phyloP scores from a whole-genome alignment of 306 rosid genomes.

The Corylus avellana region DNA sequence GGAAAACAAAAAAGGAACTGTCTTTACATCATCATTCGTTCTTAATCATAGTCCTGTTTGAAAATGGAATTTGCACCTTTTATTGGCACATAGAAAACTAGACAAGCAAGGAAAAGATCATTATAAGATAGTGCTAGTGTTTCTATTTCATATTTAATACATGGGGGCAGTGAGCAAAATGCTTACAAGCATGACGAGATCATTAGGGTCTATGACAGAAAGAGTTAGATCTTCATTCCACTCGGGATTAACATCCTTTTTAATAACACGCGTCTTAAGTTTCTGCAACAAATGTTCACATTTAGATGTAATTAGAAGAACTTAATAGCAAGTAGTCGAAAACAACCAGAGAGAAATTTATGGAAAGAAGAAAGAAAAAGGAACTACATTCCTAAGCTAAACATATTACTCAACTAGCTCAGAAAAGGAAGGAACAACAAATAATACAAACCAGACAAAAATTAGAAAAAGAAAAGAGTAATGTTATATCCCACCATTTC shows the following conservation, averaged over 20 bases:
- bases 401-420: background rate
- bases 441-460: background rate
- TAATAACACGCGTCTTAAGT: slow-evolving; percentile 81
- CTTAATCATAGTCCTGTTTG: background rate
- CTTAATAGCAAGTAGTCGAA: background rate
- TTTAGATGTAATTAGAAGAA: background rate
- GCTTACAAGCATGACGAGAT: slow-evolving; percentile 58
- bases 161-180: background rate
- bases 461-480: no score
- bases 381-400: background rate
- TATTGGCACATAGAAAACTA: background rate
- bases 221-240: slow-evolving; percentile 98
- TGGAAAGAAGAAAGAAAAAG: background rate
- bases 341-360: background rate
- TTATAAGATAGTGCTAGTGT: background rate
- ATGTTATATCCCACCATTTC: no score
- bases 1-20: background rate
- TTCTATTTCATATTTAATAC: background rate
- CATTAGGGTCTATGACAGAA: slow-evolving; percentile 52
- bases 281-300: slow-evolving; percentile 42
- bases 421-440: background rate
- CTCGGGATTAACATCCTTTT: slow-evolving; percentile 79
- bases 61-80: background rate
- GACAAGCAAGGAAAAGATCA: background rate
- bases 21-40: background rate